Evolutionary conservation across 75 land plant genomes (phyloP).

Genomic region (Isoetes taiwanensis): DNA sequence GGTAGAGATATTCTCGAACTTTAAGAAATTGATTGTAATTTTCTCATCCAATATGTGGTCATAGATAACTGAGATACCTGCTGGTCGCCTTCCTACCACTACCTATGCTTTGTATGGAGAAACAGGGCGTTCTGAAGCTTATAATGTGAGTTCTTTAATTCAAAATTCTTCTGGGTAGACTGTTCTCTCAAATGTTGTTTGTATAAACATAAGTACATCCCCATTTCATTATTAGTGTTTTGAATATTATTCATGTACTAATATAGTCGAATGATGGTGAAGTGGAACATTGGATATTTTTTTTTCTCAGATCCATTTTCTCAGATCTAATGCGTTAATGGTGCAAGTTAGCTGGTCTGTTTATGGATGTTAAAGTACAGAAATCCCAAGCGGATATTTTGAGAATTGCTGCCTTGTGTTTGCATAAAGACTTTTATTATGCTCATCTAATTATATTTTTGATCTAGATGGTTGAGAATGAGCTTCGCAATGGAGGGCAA

Average conservation of each 20-base stretch:
- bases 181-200: background rate
- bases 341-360: no score
- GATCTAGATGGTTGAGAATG: conserved; percentile 63
- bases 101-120: conserved; percentile 49
- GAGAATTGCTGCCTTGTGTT: no score
- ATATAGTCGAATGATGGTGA: no score
- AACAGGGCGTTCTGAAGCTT: conserved; percentile 41
- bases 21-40: background rate
- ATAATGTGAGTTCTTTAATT: conserved; percentile 35
- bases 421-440: no score
- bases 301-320: no score
- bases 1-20: conserved; percentile 19
- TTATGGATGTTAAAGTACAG: no score
- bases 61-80: conserved; percentile 80
- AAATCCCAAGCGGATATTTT: no score
- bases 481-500: conserved; percentile 58
- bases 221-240: no score
- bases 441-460: background rate
- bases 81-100: conserved; percentile 58
- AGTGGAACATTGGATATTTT: no score
- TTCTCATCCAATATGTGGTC: background rate
- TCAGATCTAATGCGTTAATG: no score
- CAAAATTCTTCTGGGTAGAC: background rate
- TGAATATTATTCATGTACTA: no score
- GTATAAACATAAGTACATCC: no score